Conservation (phyloP, 2,329 filamentous ascomycete species). For the Exophiala aquamarina region DNA sequence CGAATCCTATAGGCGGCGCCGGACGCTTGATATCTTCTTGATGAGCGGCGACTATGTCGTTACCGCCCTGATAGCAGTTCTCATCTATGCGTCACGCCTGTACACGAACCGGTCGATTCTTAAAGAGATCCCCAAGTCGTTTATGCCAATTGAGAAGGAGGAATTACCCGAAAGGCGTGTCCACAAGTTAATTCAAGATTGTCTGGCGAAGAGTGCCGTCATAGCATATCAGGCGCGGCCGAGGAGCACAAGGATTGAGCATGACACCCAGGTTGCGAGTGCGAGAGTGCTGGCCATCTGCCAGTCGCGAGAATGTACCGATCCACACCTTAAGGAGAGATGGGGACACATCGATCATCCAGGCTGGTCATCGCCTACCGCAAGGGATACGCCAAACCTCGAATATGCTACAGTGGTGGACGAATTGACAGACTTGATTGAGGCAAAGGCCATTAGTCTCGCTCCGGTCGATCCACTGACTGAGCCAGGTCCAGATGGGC, state of each 20-base stretch:
- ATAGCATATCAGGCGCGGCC: conserved; percentile 78
- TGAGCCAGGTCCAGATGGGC: conserved; percentile 39
- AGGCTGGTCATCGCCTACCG: conserved; percentile 83
- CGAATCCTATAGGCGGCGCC: conserved; percentile 66
- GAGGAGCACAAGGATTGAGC: conserved; percentile 54
- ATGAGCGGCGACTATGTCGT: conserved; percentile 74
- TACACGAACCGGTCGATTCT: conserved; percentile 82
- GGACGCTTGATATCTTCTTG: conserved; percentile 80
- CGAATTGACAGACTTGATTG: conserved; percentile 85
- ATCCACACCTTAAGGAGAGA: conserved; percentile 45
- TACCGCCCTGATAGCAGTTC: conserved; percentile 66
- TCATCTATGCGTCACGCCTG: conserved; percentile 80
- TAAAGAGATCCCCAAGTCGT: conserved; percentile 79
- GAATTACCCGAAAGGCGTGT: conserved; percentile 72
- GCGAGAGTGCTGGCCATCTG: conserved; percentile 22
- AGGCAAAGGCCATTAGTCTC: conserved; percentile 87
- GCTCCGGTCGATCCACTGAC: conserved; percentile 61
- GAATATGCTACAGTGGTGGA: conserved; percentile 78
- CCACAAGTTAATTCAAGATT: conserved; percentile 70
- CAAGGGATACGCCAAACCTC: conserved; percentile 72
- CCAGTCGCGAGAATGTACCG: conserved; percentile 19
- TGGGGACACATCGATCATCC: conserved; percentile 86
- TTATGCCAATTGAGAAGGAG: conserved; percentile 81
- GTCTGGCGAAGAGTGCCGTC: conserved; percentile 73
- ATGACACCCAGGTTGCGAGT: conserved; percentile 22